Percentiles rank a stretch among this genome's conserved stretches.
Conservation (phyloP, 495 filamentous ascomycete species). For the Tuber borchii region DNA sequence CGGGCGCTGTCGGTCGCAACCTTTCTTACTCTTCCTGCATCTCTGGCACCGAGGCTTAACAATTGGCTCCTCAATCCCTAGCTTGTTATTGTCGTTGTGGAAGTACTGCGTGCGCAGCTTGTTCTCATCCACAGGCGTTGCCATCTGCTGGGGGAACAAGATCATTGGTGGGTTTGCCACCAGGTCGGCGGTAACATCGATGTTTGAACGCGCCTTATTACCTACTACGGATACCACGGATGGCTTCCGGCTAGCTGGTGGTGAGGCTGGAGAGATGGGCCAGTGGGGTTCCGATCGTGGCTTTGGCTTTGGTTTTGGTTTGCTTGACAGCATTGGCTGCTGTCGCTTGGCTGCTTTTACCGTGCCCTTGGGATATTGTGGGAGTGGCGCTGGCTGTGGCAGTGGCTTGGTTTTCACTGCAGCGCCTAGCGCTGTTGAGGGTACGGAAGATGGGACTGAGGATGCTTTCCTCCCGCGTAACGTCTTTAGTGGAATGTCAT, state of each 20-base stretch:
- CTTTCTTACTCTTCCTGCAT: conserved; percentile 98
- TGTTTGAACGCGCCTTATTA: conserved; percentile 37
- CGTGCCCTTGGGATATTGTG: conserved; percentile 33
- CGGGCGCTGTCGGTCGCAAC: conserved; percentile 90
- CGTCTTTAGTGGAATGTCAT: conserved; percentile 38
- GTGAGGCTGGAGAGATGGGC: conserved; percentile 65
- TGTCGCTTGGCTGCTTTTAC: conserved; percentile 39
- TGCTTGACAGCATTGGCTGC: conserved; percentile 34
- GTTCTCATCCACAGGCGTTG: conserved; percentile 26
- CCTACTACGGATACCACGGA: conserved; percentile 63
- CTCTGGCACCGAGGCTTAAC: conserved; percentile 94
- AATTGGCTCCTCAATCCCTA: conserved; percentile 79
- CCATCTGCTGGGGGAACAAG: conserved; percentile 27
- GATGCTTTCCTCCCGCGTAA: conserved; percentile 29
- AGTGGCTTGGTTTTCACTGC: conserved; percentile 21
- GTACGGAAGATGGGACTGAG: conserved; percentile 16
- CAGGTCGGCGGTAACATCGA: conserved; percentile 21
- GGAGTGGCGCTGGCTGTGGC: neutral
- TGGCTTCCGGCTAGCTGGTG: conserved; percentile 67
- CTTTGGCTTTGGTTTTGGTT: conserved; percentile 46
- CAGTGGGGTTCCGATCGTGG: conserved; percentile 38
- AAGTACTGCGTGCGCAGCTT: conserved; percentile 2
- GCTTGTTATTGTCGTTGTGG: conserved; percentile 51
- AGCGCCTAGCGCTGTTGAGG: conserved; percentile 15
- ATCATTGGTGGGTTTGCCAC: conserved; percentile 19